Percentiles rank a stretch among this genome's conserved stretches.
Evolutionary conservation across 2,329 filamentous ascomycete species (phyloP).

Genomic region (Apiospora rasikravindrae): DNA sequence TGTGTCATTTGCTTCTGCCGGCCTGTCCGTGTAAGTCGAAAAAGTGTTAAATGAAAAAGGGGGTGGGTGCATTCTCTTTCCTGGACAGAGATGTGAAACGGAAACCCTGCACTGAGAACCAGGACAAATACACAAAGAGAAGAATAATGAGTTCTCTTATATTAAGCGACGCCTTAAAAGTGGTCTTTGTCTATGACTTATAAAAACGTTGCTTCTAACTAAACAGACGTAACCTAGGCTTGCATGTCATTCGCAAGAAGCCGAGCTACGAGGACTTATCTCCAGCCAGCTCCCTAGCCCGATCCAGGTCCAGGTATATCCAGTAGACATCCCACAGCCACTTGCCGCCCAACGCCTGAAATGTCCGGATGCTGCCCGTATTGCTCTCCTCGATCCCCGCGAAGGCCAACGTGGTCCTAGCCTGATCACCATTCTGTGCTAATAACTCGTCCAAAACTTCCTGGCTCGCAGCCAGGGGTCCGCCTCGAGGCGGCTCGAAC

Average conservation of each 20-base stretch:
- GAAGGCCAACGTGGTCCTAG: not conserved
- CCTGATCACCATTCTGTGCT: not conserved
- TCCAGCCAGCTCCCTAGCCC: not conserved
- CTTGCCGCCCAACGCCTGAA: slow-evolving; percentile 13
- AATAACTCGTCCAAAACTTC: not conserved
- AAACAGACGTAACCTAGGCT: not conserved
- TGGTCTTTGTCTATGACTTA: not conserved
- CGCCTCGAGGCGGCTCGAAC: not conserved
- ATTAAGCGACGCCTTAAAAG: not conserved
- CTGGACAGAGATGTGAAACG: too few relatives aligned
- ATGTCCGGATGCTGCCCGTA: slow-evolving; percentile 15
- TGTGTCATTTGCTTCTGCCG: too few relatives aligned
- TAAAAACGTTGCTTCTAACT: not conserved
- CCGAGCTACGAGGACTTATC: not conserved
- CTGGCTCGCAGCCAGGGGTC: not conserved
- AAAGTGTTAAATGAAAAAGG: too few relatives aligned
- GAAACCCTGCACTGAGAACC: not conserved
- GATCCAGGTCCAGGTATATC: slow-evolving; percentile 15
- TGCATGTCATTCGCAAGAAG: not conserved
- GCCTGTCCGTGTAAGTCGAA: too few relatives aligned
- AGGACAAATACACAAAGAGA: not conserved
- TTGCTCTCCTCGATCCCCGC: slow-evolving; percentile 19
- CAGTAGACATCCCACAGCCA: slow-evolving; percentile 21
- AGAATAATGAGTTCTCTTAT: not conserved
- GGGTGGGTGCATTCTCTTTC: too few relatives aligned